Conservation (phyloP, 208 protist genomes). For the Crithidia sp. region DNA sequence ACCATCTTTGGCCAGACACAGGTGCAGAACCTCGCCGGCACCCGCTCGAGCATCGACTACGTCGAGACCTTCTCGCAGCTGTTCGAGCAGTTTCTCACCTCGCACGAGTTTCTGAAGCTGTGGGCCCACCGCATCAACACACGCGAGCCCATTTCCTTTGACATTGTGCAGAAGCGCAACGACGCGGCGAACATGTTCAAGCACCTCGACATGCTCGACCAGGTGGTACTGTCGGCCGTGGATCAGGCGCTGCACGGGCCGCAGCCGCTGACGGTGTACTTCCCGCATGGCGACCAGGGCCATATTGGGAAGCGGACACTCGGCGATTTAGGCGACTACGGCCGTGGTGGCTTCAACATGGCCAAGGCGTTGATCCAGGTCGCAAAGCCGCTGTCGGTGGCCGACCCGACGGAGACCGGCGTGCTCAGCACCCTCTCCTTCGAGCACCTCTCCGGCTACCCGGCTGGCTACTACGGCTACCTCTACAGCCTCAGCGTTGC, state of each 20-base stretch:
- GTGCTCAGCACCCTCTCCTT: slow-evolving; percentile 84
- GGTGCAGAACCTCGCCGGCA: slow-evolving; percentile 93
- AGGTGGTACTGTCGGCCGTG: slow-evolving; percentile 87
- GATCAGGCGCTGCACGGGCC: slow-evolving; percentile 91
- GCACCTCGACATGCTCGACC: slow-evolving; percentile 86
- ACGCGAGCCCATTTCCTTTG: slow-evolving; percentile 87
- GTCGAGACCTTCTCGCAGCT: slow-evolving; percentile 95
- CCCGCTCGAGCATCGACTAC: slow-evolving; percentile 92
- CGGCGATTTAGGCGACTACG: slow-evolving; percentile 76
- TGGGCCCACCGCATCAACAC: slow-evolving; percentile 91
- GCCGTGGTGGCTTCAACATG: slow-evolving; percentile 80
- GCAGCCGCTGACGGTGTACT: slow-evolving; percentile 89
- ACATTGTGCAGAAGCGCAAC: slow-evolving; percentile 90
- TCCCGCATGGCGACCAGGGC: slow-evolving; percentile 72
- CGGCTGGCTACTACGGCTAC: slow-evolving; percentile 93
- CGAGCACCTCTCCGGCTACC: slow-evolving; percentile 92
- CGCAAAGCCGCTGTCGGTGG: slow-evolving; percentile 76
- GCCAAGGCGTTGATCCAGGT: slow-evolving; percentile 82
- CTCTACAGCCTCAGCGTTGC: slow-evolving; percentile 91
- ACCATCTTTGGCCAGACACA: slow-evolving; percentile 93
- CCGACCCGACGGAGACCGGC: slow-evolving; percentile 70
- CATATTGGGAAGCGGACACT: slow-evolving; percentile 81
- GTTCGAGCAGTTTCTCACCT: slow-evolving; percentile 93
- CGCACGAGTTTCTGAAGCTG: slow-evolving; percentile 88
- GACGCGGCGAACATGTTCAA: slow-evolving; percentile 86